Evolutionary conservation across 441 rosid genomes (phyloP).

Genomic region (Gossypium lobatum): DNA sequence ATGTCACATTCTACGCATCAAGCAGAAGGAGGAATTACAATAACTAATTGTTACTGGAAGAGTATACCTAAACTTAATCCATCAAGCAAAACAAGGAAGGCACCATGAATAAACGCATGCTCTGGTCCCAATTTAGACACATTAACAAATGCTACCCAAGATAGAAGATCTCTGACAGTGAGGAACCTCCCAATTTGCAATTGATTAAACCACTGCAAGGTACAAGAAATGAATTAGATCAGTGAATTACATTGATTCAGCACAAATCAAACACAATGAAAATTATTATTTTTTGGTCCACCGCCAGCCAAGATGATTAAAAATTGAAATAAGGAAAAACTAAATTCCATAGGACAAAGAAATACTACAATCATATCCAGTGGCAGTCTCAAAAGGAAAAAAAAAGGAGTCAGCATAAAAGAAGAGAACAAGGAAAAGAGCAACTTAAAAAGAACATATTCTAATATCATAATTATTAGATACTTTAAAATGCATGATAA

Average conservation of each 20-base stretch:
- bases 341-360: not conserved
- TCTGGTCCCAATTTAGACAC: slow-evolving; percentile 53
- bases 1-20: not conserved
- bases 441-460: not conserved
- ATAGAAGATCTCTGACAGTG: slow-evolving; percentile 92
- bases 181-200: slow-evolving; percentile 77
- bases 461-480: not conserved
- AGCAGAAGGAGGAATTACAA: not conserved
- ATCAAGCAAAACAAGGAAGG: slow-evolving; percentile 93
- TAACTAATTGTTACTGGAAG: not conserved
- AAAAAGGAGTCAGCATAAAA: not conserved
- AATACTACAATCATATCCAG: not conserved
- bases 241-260: slow-evolving; percentile 17
- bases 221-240: slow-evolving; percentile 16
- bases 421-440: not conserved
- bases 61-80: slow-evolving; percentile 81
- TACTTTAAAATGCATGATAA: not conserved
- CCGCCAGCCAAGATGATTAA: not conserved
- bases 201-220: slow-evolving; percentile 78
- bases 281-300: not conserved
- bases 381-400: not conserved
- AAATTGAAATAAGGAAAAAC: not conserved
- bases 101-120: slow-evolving; percentile 77
- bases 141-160: slow-evolving; percentile 82
- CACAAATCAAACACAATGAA: not conserved